A percentile compares a stretch with the other conserved stretches of the same genome.
phyloP scores from a whole-genome alignment of 164 flowering plant genomes.

The Amborella trichopoda region DNA sequence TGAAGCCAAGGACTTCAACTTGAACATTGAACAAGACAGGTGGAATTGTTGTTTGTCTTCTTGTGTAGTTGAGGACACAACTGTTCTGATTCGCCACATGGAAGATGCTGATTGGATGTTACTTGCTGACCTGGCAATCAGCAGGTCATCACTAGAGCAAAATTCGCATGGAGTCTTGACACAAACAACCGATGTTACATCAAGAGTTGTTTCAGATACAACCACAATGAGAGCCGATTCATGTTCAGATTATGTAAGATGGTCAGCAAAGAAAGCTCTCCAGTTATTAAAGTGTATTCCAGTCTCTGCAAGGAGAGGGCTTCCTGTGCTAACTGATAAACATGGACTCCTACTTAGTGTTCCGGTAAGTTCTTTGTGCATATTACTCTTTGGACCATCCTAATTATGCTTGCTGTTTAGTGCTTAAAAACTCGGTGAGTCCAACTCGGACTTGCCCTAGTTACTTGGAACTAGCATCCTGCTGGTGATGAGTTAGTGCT shows the following conservation, averaged over 20 bases:
- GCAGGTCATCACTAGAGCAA: too few relatives aligned
- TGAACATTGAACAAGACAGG: conserved; percentile 8
- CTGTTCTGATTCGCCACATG: conserved; percentile 53
- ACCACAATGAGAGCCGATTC: too few relatives aligned
- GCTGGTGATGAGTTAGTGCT: too few relatives aligned
- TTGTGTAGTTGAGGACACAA: conserved; percentile 27
- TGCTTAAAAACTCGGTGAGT: too few relatives aligned
- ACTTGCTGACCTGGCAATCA: conserved; percentile 47
- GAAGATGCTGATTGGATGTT: conserved; percentile 80
- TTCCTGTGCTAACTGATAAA: conserved; percentile 62
- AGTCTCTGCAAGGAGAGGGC: conserved; percentile 70
- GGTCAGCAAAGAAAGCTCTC: conserved; percentile 62
- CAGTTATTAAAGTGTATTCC: conserved; percentile 51
- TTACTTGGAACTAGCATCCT: too few relatives aligned
- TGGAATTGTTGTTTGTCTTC: conserved; percentile 15
- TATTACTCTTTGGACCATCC: too few relatives aligned
- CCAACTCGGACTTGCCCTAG: too few relatives aligned
- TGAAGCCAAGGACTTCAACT: conserved; percentile 6
- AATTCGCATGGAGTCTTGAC: too few relatives aligned
- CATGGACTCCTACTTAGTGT: conserved; percentile 53
- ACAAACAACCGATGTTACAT: too few relatives aligned
- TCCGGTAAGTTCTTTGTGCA: conserved; percentile 58
- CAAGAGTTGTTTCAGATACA: too few relatives aligned
- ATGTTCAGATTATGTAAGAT: conserved; percentile 26
- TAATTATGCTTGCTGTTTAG: too few relatives aligned